Evolutionary conservation across 2,329 filamentous ascomycete genomes (phyloP).

Genomic region (Aspergillus versicolor): DNA sequence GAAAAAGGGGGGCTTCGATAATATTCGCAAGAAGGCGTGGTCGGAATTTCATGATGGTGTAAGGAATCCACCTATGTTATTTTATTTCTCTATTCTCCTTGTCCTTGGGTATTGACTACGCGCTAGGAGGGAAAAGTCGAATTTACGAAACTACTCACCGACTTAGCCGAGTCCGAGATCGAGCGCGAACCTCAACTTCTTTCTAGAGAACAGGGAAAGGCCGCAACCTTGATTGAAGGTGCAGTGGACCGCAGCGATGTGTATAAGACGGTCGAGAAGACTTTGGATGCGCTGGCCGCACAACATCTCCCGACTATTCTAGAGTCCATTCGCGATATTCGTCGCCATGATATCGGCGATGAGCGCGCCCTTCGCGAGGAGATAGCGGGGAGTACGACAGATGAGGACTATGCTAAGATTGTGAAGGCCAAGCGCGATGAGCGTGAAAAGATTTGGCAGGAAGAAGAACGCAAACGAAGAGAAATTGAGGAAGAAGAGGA

Average conservation of each 20-base stretch:
- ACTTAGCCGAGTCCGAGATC: constrained; percentile 60
- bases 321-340: constrained; percentile 56
- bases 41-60: constrained; percentile 58
- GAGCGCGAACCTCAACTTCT: constrained; percentile 62
- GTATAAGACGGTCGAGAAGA: constrained; percentile 57
- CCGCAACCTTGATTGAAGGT: constrained; percentile 63
- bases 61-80: constrained; percentile 24
- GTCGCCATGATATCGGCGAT: constrained; percentile 58
- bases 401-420: constrained; percentile 59
- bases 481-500: constrained; percentile 49
- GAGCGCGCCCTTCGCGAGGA: constrained; percentile 56
- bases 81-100: neutral
- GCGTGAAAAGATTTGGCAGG: constrained; percentile 51
- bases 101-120: constrained; percentile 7
- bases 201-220: constrained; percentile 61
- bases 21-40: constrained; percentile 60
- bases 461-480: constrained; percentile 51
- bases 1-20: constrained; percentile 66
- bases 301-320: constrained; percentile 56
- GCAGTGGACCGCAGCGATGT: constrained; percentile 63
- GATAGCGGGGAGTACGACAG: constrained; percentile 56
- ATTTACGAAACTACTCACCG: constrained; percentile 53
- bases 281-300: constrained; percentile 55
- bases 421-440: constrained; percentile 53
- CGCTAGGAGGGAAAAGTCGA: constrained; percentile 52